These are phyloP conservation scores for Sporothrix curviconia DNA, from an alignment of 2,329 filamentous ascomycete genomes.

Conservation along the genomic window DNA sequence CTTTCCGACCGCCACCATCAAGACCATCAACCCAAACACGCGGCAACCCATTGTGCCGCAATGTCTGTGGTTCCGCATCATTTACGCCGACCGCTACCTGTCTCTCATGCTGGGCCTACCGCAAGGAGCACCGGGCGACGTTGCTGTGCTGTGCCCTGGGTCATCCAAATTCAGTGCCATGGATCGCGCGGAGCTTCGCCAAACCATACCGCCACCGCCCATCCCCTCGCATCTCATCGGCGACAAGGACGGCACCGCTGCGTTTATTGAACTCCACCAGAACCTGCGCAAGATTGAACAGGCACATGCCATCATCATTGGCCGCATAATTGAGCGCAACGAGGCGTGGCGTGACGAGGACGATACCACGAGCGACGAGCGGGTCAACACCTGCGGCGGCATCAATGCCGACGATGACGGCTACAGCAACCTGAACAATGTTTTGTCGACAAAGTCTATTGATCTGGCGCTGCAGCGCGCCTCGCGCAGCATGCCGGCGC, in stretches of 20 bases:
- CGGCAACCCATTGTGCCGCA: constrained; percentile 26
- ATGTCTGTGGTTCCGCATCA: constrained; percentile 41
- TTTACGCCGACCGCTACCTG: constrained; percentile 41
- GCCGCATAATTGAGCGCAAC: constrained; percentile 35
- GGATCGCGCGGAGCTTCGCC: too few species aligned
- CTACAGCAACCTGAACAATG: constrained; percentile 22
- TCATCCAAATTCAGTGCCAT: neutral
- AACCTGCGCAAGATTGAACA: constrained; percentile 30
- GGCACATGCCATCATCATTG: constrained; percentile 28
- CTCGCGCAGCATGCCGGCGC: constrained; percentile 31
- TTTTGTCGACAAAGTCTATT: constrained; percentile 28
- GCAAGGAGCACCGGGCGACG: constrained; percentile 25
- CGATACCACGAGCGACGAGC: neutral
- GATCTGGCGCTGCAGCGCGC: constrained; percentile 34
- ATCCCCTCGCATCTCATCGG: neutral
- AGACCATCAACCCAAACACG: constrained; percentile 24
- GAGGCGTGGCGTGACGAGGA: constrained; percentile 15
- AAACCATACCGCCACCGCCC: neutral
- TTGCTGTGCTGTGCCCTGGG: neutral
- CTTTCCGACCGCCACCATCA: constrained; percentile 15
- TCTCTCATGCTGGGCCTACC: constrained; percentile 43
- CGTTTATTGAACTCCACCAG: neutral
- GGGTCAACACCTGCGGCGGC: neutral
- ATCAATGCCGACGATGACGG: constrained; percentile 15
- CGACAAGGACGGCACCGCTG: neutral